Conservation (phyloP, 2,329 filamentous ascomycete genomes). For the Colletotrichum karsti region DNA sequence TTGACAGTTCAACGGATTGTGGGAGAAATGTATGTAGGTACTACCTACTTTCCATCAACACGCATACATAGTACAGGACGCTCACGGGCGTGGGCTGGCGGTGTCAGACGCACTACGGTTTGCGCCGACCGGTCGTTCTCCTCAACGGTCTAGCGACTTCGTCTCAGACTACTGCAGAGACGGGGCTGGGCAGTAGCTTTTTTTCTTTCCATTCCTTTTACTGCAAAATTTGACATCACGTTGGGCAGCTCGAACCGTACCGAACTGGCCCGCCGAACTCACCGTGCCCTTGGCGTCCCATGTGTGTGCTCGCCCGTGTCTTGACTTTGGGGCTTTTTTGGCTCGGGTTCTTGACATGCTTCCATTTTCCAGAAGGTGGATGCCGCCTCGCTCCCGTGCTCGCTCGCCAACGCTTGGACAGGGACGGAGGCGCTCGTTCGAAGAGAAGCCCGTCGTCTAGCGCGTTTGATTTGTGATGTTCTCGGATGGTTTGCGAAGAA, state of each 20-base stretch:
- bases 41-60: background rate
- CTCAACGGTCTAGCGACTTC: background rate
- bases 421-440: background rate
- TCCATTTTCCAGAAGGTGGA: background rate
- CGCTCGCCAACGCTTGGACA: no score
- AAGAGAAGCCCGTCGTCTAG: background rate
- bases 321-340: background rate
- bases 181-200: background rate
- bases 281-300: background rate
- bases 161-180: constrained; percentile 15
- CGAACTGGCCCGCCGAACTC: background rate
- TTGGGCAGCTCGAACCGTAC: constrained; percentile 14
- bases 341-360: constrained; percentile 1
- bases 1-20: background rate
- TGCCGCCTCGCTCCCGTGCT: background rate
- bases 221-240: background rate
- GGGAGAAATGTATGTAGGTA: background rate
- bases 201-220: background rate
- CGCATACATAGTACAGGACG: background rate
- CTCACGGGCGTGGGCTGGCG: background rate
- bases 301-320: no score
- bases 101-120: background rate
- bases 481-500: background rate
- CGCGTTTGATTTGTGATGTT: background rate
- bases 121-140: background rate